These are phyloP conservation scores for Conoideocrella luteorostrata DNA, from an alignment of 2,329 filamentous ascomycete genomes.

Conservation along the genomic window DNA sequence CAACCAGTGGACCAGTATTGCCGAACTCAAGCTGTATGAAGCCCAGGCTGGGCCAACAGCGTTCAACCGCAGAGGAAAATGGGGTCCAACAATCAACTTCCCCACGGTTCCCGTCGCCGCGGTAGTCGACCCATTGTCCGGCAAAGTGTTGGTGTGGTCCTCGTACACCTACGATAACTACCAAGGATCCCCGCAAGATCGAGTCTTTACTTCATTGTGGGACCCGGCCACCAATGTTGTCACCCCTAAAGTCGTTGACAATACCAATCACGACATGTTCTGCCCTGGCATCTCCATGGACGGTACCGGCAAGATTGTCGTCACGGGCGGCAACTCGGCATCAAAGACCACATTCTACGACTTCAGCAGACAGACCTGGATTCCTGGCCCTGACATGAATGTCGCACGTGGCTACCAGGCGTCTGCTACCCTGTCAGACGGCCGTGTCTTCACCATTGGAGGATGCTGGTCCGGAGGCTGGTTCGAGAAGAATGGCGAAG, in stretches of 20 bases:
- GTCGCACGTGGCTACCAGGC: constrained; percentile 48
- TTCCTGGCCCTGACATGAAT: constrained; percentile 32
- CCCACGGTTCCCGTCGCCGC: constrained; percentile 26
- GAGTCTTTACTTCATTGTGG: constrained; percentile 13
- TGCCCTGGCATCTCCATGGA: constrained; percentile 42
- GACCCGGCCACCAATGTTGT: constrained; percentile 14
- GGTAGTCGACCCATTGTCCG: constrained; percentile 5
- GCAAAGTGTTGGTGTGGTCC: constrained; percentile 9
- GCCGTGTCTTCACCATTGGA: constrained; percentile 51
- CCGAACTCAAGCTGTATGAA: constrained; percentile 25
- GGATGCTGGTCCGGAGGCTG: constrained; percentile 44
- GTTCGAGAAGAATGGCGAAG: constrained; percentile 49
- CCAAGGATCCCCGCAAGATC: constrained; percentile 8
- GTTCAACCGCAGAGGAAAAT: constrained; percentile 20
- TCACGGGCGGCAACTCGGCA: constrained; percentile 47
- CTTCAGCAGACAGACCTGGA: constrained; percentile 31
- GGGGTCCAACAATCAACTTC: constrained; percentile 29
- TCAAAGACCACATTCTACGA: constrained; percentile 43
- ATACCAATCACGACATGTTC: constrained; percentile 49
- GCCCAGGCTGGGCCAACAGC: constrained; percentile 16
- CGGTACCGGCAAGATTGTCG: constrained; percentile 40
- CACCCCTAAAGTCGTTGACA: constrained; percentile 22
- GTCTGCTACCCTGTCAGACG: constrained; percentile 42
- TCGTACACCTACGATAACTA: constrained; percentile 12
- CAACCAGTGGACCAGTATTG: constrained; percentile 24